These are phyloP conservation scores for Mariannaea sp. DNA, from an alignment of 2,329 filamentous ascomycete genomes.

Conservation along the genomic window DNA sequence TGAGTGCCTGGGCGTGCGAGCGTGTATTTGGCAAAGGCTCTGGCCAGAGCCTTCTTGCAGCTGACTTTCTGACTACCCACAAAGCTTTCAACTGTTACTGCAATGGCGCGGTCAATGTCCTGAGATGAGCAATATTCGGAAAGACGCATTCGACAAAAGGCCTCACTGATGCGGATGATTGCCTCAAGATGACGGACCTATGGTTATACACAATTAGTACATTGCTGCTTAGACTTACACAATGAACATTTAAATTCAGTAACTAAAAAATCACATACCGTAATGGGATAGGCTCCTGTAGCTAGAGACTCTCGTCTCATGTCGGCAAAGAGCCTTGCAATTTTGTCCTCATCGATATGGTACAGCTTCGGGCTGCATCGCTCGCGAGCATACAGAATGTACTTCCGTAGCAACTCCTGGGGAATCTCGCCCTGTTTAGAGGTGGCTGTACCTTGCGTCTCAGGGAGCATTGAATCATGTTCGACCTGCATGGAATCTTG, in stretches of 20 bases:
- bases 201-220: slow-evolving; percentile 23
- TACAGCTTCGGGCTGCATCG: slow-evolving; percentile 90
- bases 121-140: slow-evolving; percentile 89
- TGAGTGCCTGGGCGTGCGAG: slow-evolving; percentile 54
- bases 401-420: slow-evolving; percentile 90
- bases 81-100: slow-evolving; percentile 94
- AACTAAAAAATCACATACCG: no score
- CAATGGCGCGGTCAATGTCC: slow-evolving; percentile 96
- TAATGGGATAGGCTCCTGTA: slow-evolving; percentile 96
- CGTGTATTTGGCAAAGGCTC: slow-evolving; percentile 96
- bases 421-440: slow-evolving; percentile 72
- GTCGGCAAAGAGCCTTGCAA: slow-evolving; percentile 90
- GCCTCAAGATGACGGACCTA: slow-evolving; percentile 97
- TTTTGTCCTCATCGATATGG: slow-evolving; percentile 97
- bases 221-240: no score
- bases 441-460: slow-evolving; percentile 41
- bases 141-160: slow-evolving; percentile 98
- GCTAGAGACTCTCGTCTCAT: slow-evolving; percentile 93
- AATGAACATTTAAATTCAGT: no score
- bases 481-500: slow-evolving; percentile 67
- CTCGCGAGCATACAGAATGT: slow-evolving; percentile 93
- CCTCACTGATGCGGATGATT: slow-evolving; percentile 92
- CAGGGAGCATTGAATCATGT: slow-evolving; percentile 53
- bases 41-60: slow-evolving; percentile 92
- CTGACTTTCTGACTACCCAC: slow-evolving; percentile 96